Evolutionary conservation across 192 early-diverging fungal genomes (phyloP), one percentile per base, ranked within the genome.

Genomic region (Backusella westeae): DNA sequence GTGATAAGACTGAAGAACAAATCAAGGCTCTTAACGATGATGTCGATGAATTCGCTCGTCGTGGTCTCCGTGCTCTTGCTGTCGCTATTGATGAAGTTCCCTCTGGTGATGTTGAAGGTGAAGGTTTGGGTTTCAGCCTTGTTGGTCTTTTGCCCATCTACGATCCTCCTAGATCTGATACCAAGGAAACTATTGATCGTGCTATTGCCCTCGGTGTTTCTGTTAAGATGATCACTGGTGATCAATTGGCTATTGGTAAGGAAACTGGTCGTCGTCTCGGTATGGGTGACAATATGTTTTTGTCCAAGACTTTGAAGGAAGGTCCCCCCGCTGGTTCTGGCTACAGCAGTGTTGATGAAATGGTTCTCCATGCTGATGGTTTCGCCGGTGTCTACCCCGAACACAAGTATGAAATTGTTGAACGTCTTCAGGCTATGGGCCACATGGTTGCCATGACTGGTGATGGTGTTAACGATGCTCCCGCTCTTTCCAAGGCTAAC

Each of bases 201-300:
- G 90, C 90, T 80, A 86, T 88, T 73, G 88, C 86, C 71, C 89
- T 93, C 59, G 91, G 91, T 81, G 88, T 93, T 67, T 77, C 90
- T 74, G 93, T 96, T 82, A 95, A 95, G 89, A 96, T 96, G 95
- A 94, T 96, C 79, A 96, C 95, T 76, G 95, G 93, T 82, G 95
- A 96, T 86, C 94, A 95, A 86, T 84, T 90, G 75, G 92, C 92
- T 79, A 93, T 94, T 83, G 93, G 91, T 78, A 95, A 92, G 90
- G 95, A 93, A 85, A 92, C 87, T 73, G 89, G 87, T 72, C 84
- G 86, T 81, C 83, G 87, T 80, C 84, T 90, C 76, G 85, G 87
- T 74, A 88, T 93, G 88, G 90, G 90, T 82, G 86, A 88, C 81
- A 87, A 88, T 69, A 93, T 93, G 89, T 91, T 88, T 84, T 83